Percentiles rank a stretch among this genome's conserved stretches.
These are phyloP conservation scores for Rosa lucieae DNA, from an alignment of 306 rosid species.

Conservation along the genomic window DNA sequence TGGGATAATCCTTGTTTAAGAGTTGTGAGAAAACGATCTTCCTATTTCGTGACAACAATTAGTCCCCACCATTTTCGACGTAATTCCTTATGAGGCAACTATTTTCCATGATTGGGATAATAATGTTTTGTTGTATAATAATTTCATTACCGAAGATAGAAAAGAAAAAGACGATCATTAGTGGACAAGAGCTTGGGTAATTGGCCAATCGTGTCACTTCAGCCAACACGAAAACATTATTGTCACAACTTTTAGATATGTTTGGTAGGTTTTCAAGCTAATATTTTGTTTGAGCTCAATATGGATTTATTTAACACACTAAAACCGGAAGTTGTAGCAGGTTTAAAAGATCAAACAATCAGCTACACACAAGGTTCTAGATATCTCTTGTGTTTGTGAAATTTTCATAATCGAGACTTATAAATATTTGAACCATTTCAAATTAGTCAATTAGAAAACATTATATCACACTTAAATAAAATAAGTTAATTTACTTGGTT, in stretches of 20 bases:
- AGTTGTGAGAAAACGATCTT: not conserved
- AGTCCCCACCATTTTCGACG: not conserved
- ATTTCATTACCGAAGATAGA: slow-evolving; percentile 1
- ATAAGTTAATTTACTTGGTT: too few species aligned
- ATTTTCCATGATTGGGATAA: slow-evolving; percentile 1
- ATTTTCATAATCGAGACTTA: too few species aligned
- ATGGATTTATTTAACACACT: not conserved
- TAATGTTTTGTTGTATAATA: not conserved
- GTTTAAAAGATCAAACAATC: not conserved
- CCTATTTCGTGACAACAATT: slow-evolving; percentile 8
- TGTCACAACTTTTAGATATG: not conserved
- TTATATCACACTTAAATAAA: too few species aligned
- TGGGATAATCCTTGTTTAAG: not conserved
- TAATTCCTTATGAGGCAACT: not conserved
- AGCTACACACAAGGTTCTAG: too few species aligned
- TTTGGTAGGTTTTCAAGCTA: not conserved
- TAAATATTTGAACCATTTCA: too few species aligned
- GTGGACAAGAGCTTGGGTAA: not conserved
- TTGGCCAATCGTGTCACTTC: not conserved
- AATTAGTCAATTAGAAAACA: too few species aligned
- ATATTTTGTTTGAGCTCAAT: not conserved
- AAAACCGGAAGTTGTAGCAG: too few species aligned
- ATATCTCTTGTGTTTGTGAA: too few species aligned
- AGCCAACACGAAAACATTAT: not conserved
- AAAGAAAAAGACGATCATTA: not conserved